Evolutionary conservation across 345 rosid species (phyloP), one percentile per base, ranked within the genome.

Genomic region (Nephelium lappaceum): DNA sequence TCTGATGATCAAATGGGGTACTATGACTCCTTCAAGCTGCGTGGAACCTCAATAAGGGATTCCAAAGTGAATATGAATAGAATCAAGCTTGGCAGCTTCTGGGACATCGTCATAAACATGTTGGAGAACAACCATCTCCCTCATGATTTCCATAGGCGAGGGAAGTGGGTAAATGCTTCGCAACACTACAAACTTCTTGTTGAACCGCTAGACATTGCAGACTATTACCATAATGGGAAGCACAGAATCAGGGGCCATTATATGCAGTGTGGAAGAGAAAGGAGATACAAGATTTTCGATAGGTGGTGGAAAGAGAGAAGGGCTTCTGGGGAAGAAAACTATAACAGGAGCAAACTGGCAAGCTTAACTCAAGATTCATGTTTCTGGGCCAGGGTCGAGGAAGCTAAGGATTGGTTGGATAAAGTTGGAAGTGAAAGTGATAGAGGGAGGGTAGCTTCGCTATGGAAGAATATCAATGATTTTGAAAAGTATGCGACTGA

Each of bases 381-480:
- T 75, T 96, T 96, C 68, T 93, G 99, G 99, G 98, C 97, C 1
- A 89, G 19, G 77, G 86, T 96, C 51, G 97, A 96, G 86, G 92
- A 91, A 83, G 97, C 95, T 6, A 83, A 85, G 79, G 97, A 89
- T 25, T 83, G 81, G 72, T 74, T 91, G 4, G 86, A 90, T 72
- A 80, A 3, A 16, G 64, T 84, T 8, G 87, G 71, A 83, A 80
- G 77, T 5, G 92, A 87, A 76, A 72, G 9, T 2, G 91, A 94
- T 69, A 55, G 12, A 0, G 78, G 12, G 9, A 86, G 16, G 31
- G 67, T 12, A 58, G 24, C 19, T 55, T 11, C 7, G 41, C 63
- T 90, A 5, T 83, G 88, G 94, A 57, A 24, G 21, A 76, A 82
- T 27, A 73, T 92, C 25, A 70, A 67, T 15, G 0, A 0, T 8